Evolutionary conservation across 495 filamentous ascomycete species (phyloP), one percentile per base, ranked within the genome.

Genomic region (Hyaloscypha variabilis): DNA sequence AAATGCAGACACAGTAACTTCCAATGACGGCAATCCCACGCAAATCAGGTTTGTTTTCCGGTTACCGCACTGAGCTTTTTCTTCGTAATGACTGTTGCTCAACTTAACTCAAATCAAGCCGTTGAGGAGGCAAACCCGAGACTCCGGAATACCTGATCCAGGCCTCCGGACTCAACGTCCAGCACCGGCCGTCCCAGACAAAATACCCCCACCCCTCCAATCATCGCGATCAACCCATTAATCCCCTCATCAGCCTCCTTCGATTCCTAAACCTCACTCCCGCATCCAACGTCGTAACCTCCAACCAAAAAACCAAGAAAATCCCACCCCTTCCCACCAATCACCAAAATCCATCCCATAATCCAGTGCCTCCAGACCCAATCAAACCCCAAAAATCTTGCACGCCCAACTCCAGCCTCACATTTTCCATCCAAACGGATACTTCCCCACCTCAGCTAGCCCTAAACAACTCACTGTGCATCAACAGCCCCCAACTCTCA

Each of bases 381-480:
- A 10, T 10, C 11, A 25, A 54, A 54, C 11, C 51, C 17, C 6
- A 3, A 11, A 54, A 10, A 5, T 34, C 28, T 34, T 59, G 57
- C 31, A 42, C 29, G 21, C 31, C 57, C 57, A 59, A 42, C 57
- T 59, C 57, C 57, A 24, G 21, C 29, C 34, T 59, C 57, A 39
- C 36, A 21, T 4, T 39, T 59, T 6, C 4, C 30, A 23, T 8
- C 57, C 57, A 59, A 23, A 59, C 57, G 57, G 57, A 59, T 11
- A 2, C 30, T 24, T 59, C 29, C 57, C 57, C 34, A 36, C 29
- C 6, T 3, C 3, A 21, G 23, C 57, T 59, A 24, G 19, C 31
- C 34, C 30, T 25, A 24, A 59, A 46, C 57, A 59, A 23, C 23
- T 19, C 39, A 14, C 39, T 46, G 11, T 3, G 39, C 39, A 46